Evolutionary conservation across 371 early-diverging fungal genomes (phyloP), one percentile per base, ranked within the genome.

Genomic region (Edhazardia aedis): DNA sequence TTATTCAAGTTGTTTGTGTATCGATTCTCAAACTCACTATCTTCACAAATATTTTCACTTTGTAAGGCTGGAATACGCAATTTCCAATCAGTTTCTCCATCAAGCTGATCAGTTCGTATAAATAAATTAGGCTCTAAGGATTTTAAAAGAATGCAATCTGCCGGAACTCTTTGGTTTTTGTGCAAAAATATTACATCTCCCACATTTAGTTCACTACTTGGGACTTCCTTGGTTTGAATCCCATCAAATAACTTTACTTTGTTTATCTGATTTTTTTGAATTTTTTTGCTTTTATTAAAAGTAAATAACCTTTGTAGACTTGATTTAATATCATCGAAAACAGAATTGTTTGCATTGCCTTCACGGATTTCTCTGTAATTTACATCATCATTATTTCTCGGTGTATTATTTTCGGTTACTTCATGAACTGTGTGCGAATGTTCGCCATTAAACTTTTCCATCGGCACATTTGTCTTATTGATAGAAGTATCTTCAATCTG

Each of bases 51-150:
- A 16, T 33, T n/a, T n/a, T n/a, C n/a, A n/a, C n/a, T n/a, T n/a
- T n/a, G n/a, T n/a, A n/a, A n/a, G n/a, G 59, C 47, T 25, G 55
- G 7, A 16, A 29, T 30, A 63, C 78, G 76, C 53, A 91, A 69
- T 71, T 96, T 94, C 93, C 94, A 96, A 63, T 96, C 95, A 0
- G 94, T 94, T 66, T 94, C 94, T 55, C 95, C 95, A 68, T 94
- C 95, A 39, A 96, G 75, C 64, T 96, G 95, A 74, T 96, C 95
- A 1, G 98, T 96, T 44, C 93, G 75, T 63, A 96, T 84, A 74
- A 94, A 96, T 55, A 88, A 82, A 14, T 90, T 78, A 6, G 70
- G 65, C 55, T 90, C 90, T 0, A 79, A 78, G 9, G 88, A 85
- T 38, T 86, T 76, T 48, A 92, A 62, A 51, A 91, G 71, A 11